phyloP scores from a whole-genome alignment of 768 basidiomycete species.

The Hydnomerulius pinastri region DNA sequence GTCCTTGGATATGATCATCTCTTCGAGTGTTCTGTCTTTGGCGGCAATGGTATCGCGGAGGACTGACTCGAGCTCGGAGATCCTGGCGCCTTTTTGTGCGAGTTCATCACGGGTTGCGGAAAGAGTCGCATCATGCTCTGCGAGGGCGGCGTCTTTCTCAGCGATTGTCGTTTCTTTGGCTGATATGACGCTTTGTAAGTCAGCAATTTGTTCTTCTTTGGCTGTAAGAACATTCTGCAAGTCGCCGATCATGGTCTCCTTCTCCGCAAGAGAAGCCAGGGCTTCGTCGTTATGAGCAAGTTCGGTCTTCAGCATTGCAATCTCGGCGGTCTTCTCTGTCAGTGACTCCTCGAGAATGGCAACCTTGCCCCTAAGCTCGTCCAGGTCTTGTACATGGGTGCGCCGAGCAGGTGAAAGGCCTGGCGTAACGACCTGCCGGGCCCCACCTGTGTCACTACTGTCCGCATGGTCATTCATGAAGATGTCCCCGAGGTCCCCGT shows the following conservation, averaged over 20 bases:
- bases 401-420: background rate
- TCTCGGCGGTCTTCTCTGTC: constrained; percentile 26
- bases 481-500: constrained; percentile 13
- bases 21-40: background rate
- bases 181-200: background rate
- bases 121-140: background rate
- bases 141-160: background rate
- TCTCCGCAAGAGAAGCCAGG: constrained; percentile 1
- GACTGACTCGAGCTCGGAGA: background rate
- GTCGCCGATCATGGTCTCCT: background rate
- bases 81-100: background rate
- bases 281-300: constrained; percentile 17
- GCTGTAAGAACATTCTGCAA: background rate
- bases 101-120: background rate
- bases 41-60: background rate
- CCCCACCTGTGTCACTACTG: background rate
- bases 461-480: background rate
- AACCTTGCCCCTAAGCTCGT: constrained; percentile 13
- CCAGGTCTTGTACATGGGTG: background rate
- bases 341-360: constrained; percentile 18
- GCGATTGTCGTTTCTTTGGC: background rate
- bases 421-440: constrained; percentile 4
- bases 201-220: background rate
- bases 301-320: constrained; percentile 23
- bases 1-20: background rate